Evolutionary conservation across 768 basidiomycete genomes (phyloP), one percentile per base, ranked within the genome.

Genomic region (Ramaria sp.): DNA sequence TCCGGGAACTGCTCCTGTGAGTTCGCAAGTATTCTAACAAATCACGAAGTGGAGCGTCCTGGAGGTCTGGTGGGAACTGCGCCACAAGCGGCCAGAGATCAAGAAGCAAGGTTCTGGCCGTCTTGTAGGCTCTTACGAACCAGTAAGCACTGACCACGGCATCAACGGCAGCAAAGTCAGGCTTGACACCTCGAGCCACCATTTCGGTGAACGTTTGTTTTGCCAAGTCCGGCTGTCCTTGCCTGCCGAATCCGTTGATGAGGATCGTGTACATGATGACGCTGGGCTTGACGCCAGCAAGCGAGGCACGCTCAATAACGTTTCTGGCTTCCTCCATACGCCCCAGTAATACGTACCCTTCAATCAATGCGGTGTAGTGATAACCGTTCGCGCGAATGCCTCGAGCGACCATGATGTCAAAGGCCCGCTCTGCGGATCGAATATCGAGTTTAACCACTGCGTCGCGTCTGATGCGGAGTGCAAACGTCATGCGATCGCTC

Each of bases 191-290:
- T 13, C 71, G 68, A 2, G 71, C 68, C 12, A 86, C 61, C 86
- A 92, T 89, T 39, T 73, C 68, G 34, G 75, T 75, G 64, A 89
- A 91, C 24, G 74, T 69, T 33, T 66, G 68, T 61, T 78, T 68
- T 0, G 86, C 86, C 27, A 69, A 65, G 3, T 71, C 69, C 5
- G 85, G 79, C 33, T 80, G 69, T 13, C 79, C 77, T 52, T 75
- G 73, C n/a, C 80, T 78, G 20, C 79, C 85, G 66, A 84, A 78
- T 2, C 86, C 89, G 37, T 75, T 73, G 62, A 93, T 83, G 59
- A 93, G 75, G 59, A 84, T 82, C 24, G 89, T 91, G 72, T 82
- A 87, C 77, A 88, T 80, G 46, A 83, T 77, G 19, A 79, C 75
- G 61, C 83, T 81, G 20, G 83, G 78, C 22, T 72, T 67, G 58